Evolutionary conservation across 2,329 filamentous ascomycete genomes (phyloP).

Genomic region (Diplocarpon mali): DNA sequence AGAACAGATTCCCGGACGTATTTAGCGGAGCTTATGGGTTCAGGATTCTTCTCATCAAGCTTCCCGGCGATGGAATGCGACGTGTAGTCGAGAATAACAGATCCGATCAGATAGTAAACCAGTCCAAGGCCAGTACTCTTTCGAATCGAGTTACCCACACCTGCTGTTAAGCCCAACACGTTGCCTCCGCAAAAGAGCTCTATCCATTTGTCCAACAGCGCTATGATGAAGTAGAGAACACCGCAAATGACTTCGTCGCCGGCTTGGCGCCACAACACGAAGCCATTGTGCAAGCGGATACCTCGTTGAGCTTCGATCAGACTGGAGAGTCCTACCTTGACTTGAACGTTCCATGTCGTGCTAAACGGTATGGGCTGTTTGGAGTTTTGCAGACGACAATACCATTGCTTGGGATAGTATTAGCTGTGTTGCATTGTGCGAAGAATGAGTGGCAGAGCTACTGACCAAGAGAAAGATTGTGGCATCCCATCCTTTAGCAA

Average conservation of each 20-base stretch:
- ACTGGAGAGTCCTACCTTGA: conserved; percentile 4
- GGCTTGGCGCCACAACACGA: conserved; percentile 3
- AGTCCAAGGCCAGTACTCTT: conserved; percentile 1
- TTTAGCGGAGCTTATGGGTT: conserved; percentile 3
- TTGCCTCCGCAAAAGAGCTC: conserved; percentile 1
- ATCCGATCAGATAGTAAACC: conserved; percentile 3
- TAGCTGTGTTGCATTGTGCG: neutral
- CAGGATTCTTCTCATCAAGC: neutral
- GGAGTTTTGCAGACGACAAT: conserved; percentile 2
- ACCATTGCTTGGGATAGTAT: neutral
- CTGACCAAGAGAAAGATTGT: conserved; percentile 2
- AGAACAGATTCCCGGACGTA: neutral
- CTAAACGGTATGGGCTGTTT: conserved; percentile 3
- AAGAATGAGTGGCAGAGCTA: neutral
- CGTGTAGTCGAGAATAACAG: conserved; percentile 1
- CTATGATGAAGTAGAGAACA: conserved; percentile 2
- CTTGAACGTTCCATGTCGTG: conserved; percentile 5
- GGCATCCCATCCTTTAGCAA: conserved; percentile 3
- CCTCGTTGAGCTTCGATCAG: conserved; percentile 4
- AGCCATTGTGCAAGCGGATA: conserved; percentile 3
- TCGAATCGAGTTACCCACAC: neutral
- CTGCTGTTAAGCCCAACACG: neutral
- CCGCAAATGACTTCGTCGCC: conserved; percentile 3
- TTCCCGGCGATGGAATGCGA: neutral
- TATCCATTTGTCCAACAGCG: conserved; percentile 2